phyloP scores from a whole-genome alignment of 1,284 basidiomycete species.

The Melampsora abietis-canadensis region DNA sequence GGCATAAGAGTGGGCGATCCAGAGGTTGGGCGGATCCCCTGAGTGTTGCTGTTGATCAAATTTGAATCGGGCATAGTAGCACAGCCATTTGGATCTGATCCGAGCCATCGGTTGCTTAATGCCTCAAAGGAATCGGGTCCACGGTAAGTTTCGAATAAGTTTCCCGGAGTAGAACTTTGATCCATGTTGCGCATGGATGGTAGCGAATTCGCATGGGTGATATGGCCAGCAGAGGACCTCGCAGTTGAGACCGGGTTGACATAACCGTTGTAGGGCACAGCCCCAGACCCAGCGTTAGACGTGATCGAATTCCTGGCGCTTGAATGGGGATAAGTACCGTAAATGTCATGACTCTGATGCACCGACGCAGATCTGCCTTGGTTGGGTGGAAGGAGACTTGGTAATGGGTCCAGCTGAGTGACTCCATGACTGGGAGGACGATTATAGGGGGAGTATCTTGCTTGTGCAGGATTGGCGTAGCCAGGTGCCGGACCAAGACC shows the following conservation, averaged over 20 bases:
- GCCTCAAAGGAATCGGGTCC: constrained; percentile 41
- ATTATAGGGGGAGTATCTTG: constrained; percentile 38
- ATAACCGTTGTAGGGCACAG: background rate
- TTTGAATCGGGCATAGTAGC: background rate
- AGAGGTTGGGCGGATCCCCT: background rate
- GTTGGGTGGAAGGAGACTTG: constrained; percentile 29
- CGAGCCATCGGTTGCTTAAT: constrained; percentile 38
- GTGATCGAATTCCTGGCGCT: constrained; percentile 1
- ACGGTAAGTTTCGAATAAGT: constrained; percentile 42
- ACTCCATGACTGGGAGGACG: constrained; percentile 35
- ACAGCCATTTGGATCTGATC: constrained; percentile 9
- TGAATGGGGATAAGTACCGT: constrained; percentile 9
- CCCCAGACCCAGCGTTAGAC: background rate
- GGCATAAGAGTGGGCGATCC: background rate
- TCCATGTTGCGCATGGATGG: constrained; percentile 27
- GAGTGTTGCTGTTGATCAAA: constrained; percentile 5
- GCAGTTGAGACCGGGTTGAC: background rate
- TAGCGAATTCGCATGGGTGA: background rate
- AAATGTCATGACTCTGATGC: background rate
- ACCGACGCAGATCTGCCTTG: constrained; percentile 7
- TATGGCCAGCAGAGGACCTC: background rate
- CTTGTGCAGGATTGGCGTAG: constrained; percentile 15
- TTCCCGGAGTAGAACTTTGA: constrained; percentile 3
- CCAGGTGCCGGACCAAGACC: background rate
- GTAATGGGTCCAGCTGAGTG: constrained; percentile 36